A percentile compares a stretch with the other conserved stretches of the same genome.
Evolutionary conservation across 2,329 filamentous ascomycete genomes (phyloP).

Genomic region (Xylaria sp.): DNA sequence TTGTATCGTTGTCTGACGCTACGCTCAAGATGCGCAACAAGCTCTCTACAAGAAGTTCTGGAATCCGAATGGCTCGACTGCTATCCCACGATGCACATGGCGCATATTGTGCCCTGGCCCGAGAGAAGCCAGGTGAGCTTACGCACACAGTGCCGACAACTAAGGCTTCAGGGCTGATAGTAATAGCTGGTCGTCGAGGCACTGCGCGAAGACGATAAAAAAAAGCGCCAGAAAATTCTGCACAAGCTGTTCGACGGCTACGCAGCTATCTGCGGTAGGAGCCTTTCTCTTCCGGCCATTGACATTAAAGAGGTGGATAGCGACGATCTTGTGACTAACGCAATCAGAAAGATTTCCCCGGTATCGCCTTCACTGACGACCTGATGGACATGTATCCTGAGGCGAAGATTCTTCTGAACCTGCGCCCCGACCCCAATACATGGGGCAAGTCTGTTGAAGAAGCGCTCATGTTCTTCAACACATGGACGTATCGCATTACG

Average conservation of each 20-base stretch:
- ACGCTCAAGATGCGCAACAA: slow-evolving; percentile 48
- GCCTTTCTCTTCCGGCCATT: neutral
- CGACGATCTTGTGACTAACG: neutral
- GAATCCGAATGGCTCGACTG: slow-evolving; percentile 46
- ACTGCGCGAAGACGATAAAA: slow-evolving; percentile 44
- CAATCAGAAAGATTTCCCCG: slow-evolving; percentile 46
- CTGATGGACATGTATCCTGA: slow-evolving; percentile 55
- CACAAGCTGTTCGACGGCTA: slow-evolving; percentile 50
- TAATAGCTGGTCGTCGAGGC: slow-evolving; percentile 39
- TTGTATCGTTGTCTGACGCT: neutral
- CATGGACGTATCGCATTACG: slow-evolving; percentile 22
- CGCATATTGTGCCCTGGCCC: slow-evolving; percentile 39
- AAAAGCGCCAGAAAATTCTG: slow-evolving; percentile 47
- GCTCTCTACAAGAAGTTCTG: slow-evolving; percentile 52
- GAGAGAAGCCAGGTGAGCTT: slow-evolving; percentile 43
- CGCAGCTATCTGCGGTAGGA: slow-evolving; percentile 33
- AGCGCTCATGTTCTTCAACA: slow-evolving; percentile 47
- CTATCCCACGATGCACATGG: slow-evolving; percentile 51
- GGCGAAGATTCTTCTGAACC: slow-evolving; percentile 50
- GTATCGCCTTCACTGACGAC: slow-evolving; percentile 50
- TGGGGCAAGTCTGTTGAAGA: slow-evolving; percentile 47
- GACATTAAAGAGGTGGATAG: neutral
- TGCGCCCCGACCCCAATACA: slow-evolving; percentile 40
- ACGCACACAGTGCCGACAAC: too few species aligned
- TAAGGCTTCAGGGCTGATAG: neutral